phyloP scores from a whole-genome alignment of 306 rosid species.

The Vachellia pachyceras region DNA sequence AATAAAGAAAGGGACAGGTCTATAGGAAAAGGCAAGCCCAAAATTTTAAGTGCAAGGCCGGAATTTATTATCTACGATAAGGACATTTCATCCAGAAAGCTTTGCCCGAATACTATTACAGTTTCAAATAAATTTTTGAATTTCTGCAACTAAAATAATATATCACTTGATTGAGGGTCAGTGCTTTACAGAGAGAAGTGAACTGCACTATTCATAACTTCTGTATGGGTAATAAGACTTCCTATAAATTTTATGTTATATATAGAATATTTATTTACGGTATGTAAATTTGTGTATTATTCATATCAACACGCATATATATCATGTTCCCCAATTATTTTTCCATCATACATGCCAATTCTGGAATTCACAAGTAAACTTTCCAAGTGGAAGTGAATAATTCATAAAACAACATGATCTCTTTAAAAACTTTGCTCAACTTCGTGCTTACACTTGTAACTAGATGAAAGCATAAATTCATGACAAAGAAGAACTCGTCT shows the following conservation, averaged over 20 bases:
- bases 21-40: not conserved
- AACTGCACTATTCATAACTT: not conserved
- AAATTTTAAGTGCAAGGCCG: not conserved
- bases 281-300: not conserved
- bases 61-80: not conserved
- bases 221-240: not conserved
- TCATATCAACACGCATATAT: not conserved
- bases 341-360: not conserved
- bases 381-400: not conserved
- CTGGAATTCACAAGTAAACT: not conserved
- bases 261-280: not conserved
- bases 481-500: not conserved
- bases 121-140: not conserved
- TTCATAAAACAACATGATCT: not conserved
- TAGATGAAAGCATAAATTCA: not conserved
- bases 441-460: not conserved
- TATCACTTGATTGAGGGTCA: not conserved
- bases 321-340: constrained; percentile 14
- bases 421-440: not conserved
- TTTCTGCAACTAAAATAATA: not conserved
- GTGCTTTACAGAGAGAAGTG: not conserved
- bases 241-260: not conserved
- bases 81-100: not conserved
- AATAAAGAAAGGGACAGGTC: not conserved
- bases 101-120: constrained; percentile 1